phyloP scores from a whole-genome alignment of 345 rosid species.

The Luvunga scandens region DNA sequence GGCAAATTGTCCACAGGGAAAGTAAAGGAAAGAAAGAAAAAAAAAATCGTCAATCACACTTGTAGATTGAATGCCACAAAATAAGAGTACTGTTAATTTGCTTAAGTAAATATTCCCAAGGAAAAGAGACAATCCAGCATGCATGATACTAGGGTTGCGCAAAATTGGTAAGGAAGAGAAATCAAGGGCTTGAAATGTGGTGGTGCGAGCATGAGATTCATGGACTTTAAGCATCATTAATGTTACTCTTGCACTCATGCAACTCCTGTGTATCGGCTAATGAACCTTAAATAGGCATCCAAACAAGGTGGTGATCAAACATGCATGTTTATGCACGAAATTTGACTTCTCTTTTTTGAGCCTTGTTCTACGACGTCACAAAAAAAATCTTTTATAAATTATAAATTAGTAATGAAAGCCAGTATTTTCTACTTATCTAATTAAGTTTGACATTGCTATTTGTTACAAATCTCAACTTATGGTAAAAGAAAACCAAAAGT shows the following conservation, averaged over 20 bases:
- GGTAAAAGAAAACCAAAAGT: no score
- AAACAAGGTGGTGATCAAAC: neutral
- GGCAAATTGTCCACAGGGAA: neutral
- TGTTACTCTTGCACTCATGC: conserved; percentile 7
- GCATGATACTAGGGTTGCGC: neutral
- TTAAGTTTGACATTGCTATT: no score
- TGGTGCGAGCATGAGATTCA: conserved; percentile 18
- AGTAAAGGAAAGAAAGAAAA: no score
- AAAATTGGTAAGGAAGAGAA: conserved; percentile 19
- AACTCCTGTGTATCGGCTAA: conserved; percentile 5
- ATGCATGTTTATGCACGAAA: neutral
- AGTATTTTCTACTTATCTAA: no score
- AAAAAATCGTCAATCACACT: neutral
- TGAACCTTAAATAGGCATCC: neutral
- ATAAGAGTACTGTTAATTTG: neutral
- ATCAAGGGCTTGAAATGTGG: conserved; percentile 31
- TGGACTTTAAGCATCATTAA: neutral
- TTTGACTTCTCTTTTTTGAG: neutral
- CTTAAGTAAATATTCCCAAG: neutral
- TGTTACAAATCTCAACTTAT: no score
- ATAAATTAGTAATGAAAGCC: no score
- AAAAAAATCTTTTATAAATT: neutral
- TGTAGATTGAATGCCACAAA: neutral
- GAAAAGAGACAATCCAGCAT: neutral
- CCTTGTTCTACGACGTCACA: neutral